Evolutionary conservation across 176 grass and related monocot genomes (phyloP), one percentile per base, ranked within the genome.

Genomic region (Oryza meyeriana): DNA sequence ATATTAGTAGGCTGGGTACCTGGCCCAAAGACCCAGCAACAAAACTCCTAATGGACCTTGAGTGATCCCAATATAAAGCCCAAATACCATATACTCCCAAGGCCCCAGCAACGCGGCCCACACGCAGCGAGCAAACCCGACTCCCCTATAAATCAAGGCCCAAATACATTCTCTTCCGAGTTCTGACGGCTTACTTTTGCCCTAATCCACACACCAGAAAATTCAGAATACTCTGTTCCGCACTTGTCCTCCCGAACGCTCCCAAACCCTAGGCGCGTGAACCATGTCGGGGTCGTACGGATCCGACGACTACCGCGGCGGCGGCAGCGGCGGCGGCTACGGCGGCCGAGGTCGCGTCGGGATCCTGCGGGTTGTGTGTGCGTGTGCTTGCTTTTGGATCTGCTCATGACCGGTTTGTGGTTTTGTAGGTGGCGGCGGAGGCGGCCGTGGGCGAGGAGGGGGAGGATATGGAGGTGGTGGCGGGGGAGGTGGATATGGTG

Each of bases 231-330:
- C 55, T 61, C 76, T 48, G 39, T 41, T 4, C 74, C 74, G 66
- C 44, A 38, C 41, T 39, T 26, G 87, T 79, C 59, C 61, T 61
- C 75, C 78, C 68, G 74, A 78, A 81, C 81, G 18, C 72, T 66
- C 72, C 64, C 82, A 76, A 89, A 81, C 83, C 74, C 74, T 88
- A 92, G 86, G 44, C 84, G 69, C 32, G 81, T 68, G 61, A 63
- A 63, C 70, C 84, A 92, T 92, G 90, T 92, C 90, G 61, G 87
- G 80, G 71, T 74, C 83, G 57, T 92, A 92, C 84, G 90, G 87
- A 86, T 89, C 87, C 44, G 90, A 90, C 79, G 88, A 86, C 88
- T 90, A 86, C 79, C 88, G 90, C 71, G 87, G 87, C 33, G 86
- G 67, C 29, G 85, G 75, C 24, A 74, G 74, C 0, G 77, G 29